These are phyloP conservation scores for Tolypocladium nubicola DNA, from an alignment of 2,329 filamentous ascomycete species.

Conservation along the genomic window DNA sequence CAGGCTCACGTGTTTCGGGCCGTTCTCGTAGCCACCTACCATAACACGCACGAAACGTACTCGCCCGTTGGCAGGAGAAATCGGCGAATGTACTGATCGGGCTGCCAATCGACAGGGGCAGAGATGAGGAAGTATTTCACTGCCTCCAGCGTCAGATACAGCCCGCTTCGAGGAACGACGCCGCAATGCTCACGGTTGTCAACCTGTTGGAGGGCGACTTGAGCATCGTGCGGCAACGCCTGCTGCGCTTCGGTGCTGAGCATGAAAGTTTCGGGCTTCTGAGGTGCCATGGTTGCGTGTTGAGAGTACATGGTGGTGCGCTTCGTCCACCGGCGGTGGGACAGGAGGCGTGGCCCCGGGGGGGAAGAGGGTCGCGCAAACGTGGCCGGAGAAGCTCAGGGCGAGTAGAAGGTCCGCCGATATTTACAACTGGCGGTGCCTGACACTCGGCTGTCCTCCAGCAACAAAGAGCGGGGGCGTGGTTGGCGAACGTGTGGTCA, in stretches of 20 bases:
- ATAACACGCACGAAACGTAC: slow-evolving; percentile 97
- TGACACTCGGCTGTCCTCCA: neutral
- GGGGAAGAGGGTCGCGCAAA: neutral
- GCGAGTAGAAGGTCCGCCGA: slow-evolving; percentile 1
- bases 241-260: slow-evolving; percentile 95
- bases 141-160: slow-evolving; percentile 23
- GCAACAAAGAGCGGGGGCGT: neutral
- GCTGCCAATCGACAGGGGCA: slow-evolving; percentile 93
- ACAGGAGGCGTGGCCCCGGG: slow-evolving; percentile 1
- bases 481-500: neutral
- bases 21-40: slow-evolving; percentile 31
- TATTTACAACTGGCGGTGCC: slow-evolving; percentile 2
- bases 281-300: slow-evolving; percentile 79
- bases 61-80: slow-evolving; percentile 95
- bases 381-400: neutral
- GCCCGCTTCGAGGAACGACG: neutral
- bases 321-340: slow-evolving; percentile 10
- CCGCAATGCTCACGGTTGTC: slow-evolving; percentile 67
- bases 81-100: slow-evolving; percentile 90
- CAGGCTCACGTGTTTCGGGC: neutral
- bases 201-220: slow-evolving; percentile 95
- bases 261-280: slow-evolving; percentile 99
- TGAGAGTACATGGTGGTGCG: slow-evolving; percentile 65
- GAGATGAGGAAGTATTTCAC: slow-evolving; percentile 99
- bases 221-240: slow-evolving; percentile 88